Evolutionary conservation across 2,329 filamentous ascomycete genomes (phyloP).

Genomic region (Penicillium psychrosexuale): DNA sequence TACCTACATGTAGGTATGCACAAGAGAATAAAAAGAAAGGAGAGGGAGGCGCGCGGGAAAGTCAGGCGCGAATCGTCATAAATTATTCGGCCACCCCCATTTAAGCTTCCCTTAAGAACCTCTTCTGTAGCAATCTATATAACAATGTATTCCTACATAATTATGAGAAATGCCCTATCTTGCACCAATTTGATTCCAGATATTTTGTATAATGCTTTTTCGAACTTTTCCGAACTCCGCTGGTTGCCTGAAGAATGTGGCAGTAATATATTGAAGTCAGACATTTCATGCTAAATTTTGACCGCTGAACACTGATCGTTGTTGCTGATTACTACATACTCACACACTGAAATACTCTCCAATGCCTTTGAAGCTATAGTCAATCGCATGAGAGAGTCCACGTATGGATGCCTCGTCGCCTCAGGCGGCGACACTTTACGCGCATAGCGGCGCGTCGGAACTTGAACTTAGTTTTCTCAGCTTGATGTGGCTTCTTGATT

Average conservation of each 20-base stretch:
- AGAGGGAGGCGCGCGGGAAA: constrained; percentile 13
- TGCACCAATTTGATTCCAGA: not conserved
- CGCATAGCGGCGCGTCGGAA: constrained; percentile 24
- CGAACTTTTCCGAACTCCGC: not conserved
- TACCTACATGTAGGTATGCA: not conserved
- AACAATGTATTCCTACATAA: not conserved
- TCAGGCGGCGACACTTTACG: constrained; percentile 37
- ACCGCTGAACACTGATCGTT: not conserved
- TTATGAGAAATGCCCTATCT: not conserved
- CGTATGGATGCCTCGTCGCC: constrained; percentile 17
- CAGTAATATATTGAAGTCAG: not conserved
- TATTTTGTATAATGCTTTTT: not conserved
- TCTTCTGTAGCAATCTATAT: not conserved
- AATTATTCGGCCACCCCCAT: constrained; percentile 3
- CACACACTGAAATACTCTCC: not conserved
- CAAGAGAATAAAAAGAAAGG: not conserved
- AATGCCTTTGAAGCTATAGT: not conserved
- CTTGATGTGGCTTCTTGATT: constrained; percentile 9
- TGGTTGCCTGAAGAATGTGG: not conserved
- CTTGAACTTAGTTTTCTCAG: constrained; percentile 16
- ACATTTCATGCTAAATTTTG: not conserved
- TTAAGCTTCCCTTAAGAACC: not conserved
- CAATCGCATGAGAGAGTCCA: not conserved
- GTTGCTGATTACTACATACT: no score
- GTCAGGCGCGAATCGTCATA: constrained; percentile 6